Evolutionary conservation across 2,329 filamentous ascomycete species (phyloP), one percentile per base, ranked within the genome.

Genomic region (Leptodontidium sp.): DNA sequence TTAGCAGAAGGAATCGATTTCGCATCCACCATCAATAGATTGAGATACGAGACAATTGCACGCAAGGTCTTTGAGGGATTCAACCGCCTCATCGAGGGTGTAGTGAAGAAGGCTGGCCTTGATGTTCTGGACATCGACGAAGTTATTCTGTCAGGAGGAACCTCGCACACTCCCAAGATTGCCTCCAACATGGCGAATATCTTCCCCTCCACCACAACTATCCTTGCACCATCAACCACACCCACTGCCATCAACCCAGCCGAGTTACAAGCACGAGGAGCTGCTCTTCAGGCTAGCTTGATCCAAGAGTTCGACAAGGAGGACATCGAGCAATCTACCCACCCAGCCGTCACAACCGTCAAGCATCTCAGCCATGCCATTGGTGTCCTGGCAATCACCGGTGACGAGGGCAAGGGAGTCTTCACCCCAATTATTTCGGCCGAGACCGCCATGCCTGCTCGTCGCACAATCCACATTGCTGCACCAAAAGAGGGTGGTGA

Each of bases 271-370:
- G 92, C 93, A 71, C 90, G 96, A 72, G 96, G 96, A 78, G 96
- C 96, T 70, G 95, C 96, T 40, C 93, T 99, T 76, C 96, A 99
- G 83, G 96, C 96, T 47, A 97, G 91, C 70, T 85, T 99, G 72
- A 93, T 99, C 80, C 90, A 94, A 81, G 95, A 97, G 81, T 99
- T 97, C 81, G 96, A 99, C 77, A 87, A 89, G 75, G 90, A 93
- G 74, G 95, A 98, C 79, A 97, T 99, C 75, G 93, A 97, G 80
- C 94, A 98, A 86, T 97, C 93, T 71, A 97, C 94, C 59, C 95
- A 99, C 85, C 91, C 96, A 64, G 93, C 94, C 79, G 94, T 99
- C 72, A 98, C 95, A 43, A 95, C 94, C 17, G 94, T 97, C 64
- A 93, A 94, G 76, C 96, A 99, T 84, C 90, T 97, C 72, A 86